phyloP scores from a whole-genome alignment of 2,329 filamentous ascomycete species.

The Aspergillus fumigatus region DNA sequence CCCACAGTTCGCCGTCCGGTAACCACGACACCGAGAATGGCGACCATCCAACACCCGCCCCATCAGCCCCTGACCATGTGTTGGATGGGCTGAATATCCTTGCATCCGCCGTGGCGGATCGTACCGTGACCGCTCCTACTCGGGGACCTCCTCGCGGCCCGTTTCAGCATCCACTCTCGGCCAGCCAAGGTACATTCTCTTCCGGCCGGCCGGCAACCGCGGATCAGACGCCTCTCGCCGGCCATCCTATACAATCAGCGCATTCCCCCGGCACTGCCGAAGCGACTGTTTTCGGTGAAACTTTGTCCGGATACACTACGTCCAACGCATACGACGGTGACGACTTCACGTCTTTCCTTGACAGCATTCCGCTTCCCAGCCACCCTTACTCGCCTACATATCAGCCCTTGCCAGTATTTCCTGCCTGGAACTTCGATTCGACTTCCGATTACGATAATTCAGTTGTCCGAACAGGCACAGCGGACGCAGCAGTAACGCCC shows the following conservation, averaged over 20 bases:
- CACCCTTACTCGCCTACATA: constrained; percentile 31
- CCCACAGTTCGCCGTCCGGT: constrained; percentile 18
- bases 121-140: constrained; percentile 9
- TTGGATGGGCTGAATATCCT: constrained; percentile 26
- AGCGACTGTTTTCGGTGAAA: constrained; percentile 17
- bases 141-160: background rate
- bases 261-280: constrained; percentile 10
- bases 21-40: background rate
- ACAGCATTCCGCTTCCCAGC: constrained; percentile 30
- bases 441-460: constrained; percentile 22
- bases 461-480: constrained; percentile 11
- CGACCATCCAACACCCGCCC: constrained; percentile 7
- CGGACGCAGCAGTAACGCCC: constrained; percentile 16
- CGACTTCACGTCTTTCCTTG: constrained; percentile 33
- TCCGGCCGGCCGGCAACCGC: constrained; percentile 3
- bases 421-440: constrained; percentile 20
- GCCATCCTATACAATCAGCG: constrained; percentile 4
- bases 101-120: constrained; percentile 25
- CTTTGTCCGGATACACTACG: constrained; percentile 21
- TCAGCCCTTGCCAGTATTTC: constrained; percentile 31
- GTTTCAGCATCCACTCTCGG: constrained; percentile 5
- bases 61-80: constrained; percentile 16
- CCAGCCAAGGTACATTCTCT: constrained; percentile 10
- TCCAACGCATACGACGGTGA: constrained; percentile 24
- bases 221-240: constrained; percentile 11